Base-by-base conservation (phyloP, 164 flowering plant species). In the Magnolia officinalis region DNA sequence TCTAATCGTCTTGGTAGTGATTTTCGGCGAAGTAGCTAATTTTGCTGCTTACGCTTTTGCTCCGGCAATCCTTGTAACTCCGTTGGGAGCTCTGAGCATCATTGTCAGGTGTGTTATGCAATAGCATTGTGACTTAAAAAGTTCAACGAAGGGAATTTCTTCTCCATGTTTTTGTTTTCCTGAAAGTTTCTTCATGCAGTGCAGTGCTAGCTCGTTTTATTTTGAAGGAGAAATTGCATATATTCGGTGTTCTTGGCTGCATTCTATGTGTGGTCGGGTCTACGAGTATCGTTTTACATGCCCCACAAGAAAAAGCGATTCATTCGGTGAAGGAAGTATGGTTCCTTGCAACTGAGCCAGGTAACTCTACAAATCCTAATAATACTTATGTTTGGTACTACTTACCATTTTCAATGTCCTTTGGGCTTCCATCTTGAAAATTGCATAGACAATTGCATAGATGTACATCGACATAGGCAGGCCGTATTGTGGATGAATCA, bases 31-130 rank as follows among this genome's bases (percentile, higher is more conserved):
- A 85, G 78, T 85, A 78, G 96, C 97, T 67, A 95, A 95, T 77
- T 95, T 95, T 82, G 98, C 96, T 70, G 99, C 99, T 19, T 93
- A 95, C 86, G 98, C 97, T 67, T 95, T 21, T 80, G 99, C 99
- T 52, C 99, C 99, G 72, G 99, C 99, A 72, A 89, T 95, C 81
- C 97, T 95, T 71, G 99, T 95, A 16, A 95, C 99, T 50, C 99
- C 99, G 0, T 78, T 95, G 82, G 99, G 99, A 82, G 99, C 98
- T 75, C 76, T 95, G 70, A 95, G 99, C 79, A 95, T 95, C 71
- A 95, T 95, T 75, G 88, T 93, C 92, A 93, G 98, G 99, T 95
- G 81, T 52, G 73, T 21, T 16, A 21, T 4, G 59, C 26, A 13
- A 69, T 1, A 24, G 37, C 52, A 50, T 8, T 2, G 7, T 31